These are phyloP conservation scores for Phytophthora podocarpi DNA, from an alignment of 352 stramenopile genomes.

Conservation along the genomic window DNA sequence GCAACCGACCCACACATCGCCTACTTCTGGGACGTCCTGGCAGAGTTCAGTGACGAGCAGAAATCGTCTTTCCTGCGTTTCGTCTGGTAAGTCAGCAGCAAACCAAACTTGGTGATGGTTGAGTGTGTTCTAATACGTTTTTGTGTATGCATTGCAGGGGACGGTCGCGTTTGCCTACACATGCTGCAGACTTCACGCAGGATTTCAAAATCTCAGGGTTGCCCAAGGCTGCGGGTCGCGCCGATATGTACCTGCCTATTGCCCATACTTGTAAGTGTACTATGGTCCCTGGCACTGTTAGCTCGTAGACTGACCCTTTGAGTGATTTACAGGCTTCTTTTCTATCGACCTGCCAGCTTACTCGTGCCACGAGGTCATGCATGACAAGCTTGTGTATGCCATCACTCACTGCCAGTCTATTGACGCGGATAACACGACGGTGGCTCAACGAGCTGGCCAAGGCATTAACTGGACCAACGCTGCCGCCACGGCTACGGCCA, in stretches of 20 bases:
- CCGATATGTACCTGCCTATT: conserved; percentile 87
- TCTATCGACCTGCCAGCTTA: conserved; percentile 88
- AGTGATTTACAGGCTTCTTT: conserved; percentile 68
- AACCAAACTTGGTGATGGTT: neutral
- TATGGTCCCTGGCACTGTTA: neutral
- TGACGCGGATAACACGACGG: conserved; percentile 88
- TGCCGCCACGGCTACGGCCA: conserved; percentile 36
- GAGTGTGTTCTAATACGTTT: conserved; percentile 11
- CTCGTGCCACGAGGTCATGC: conserved; percentile 76
- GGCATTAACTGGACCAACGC: conserved; percentile 85
- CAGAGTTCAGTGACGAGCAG: conserved; percentile 88
- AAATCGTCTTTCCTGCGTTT: conserved; percentile 91
- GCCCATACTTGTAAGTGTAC: conserved; percentile 78
- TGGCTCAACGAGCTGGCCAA: conserved; percentile 86
- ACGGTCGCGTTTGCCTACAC: conserved; percentile 87
- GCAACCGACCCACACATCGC: conserved; percentile 86
- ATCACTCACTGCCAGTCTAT: conserved; percentile 91
- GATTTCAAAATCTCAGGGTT: conserved; percentile 91
- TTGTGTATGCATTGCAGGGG: conserved; percentile 43
- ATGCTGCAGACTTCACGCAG: conserved; percentile 89
- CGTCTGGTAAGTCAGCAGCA: conserved; percentile 62
- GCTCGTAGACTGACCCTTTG: conserved; percentile 7
- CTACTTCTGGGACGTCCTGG: conserved; percentile 92
- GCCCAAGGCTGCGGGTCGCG: conserved; percentile 71
- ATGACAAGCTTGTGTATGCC: conserved; percentile 85